phyloP scores from a whole-genome alignment of 116 monocot species.

The Iris pallida region DNA sequence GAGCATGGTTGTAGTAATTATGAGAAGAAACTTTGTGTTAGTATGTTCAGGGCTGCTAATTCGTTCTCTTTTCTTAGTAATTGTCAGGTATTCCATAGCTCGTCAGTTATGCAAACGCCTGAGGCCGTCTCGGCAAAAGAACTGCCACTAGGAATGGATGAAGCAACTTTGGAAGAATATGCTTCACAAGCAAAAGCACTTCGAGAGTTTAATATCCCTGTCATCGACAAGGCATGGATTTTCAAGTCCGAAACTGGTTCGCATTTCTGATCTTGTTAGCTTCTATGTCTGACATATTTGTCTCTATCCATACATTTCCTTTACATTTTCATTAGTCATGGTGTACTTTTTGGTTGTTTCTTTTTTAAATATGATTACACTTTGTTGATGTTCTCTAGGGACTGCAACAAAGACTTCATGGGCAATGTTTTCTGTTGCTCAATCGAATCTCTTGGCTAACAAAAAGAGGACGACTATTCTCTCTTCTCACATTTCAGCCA shows the following conservation, averaged over 20 bases:
- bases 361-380: neutral
- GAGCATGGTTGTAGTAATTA: no score
- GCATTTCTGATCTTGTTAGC: neutral
- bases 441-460: conserved; percentile 62
- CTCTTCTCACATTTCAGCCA: conserved; percentile 61
- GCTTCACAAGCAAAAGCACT: conserved; percentile 69
- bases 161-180: conserved; percentile 52
- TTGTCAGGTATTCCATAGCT: conserved; percentile 6
- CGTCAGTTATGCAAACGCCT: conserved; percentile 32
- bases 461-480: conserved; percentile 58
- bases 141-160: conserved; percentile 41
- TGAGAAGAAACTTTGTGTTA: no score
- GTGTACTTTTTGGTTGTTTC: neutral
- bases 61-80: conserved; percentile 3
- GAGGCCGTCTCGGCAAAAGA: conserved; percentile 28
- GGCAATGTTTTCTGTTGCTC: conserved; percentile 74
- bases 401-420: conserved; percentile 40
- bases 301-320: neutral
- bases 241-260: conserved; percentile 69
- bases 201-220: conserved; percentile 73
- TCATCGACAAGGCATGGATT: conserved; percentile 77
- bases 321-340: neutral
- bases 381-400: conserved; percentile 6
- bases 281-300: neutral
- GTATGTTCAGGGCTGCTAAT: no score